Conservation (phyloP, 371 early-diverging fungal genomes). For the Syncephalis fuscata region DNA sequence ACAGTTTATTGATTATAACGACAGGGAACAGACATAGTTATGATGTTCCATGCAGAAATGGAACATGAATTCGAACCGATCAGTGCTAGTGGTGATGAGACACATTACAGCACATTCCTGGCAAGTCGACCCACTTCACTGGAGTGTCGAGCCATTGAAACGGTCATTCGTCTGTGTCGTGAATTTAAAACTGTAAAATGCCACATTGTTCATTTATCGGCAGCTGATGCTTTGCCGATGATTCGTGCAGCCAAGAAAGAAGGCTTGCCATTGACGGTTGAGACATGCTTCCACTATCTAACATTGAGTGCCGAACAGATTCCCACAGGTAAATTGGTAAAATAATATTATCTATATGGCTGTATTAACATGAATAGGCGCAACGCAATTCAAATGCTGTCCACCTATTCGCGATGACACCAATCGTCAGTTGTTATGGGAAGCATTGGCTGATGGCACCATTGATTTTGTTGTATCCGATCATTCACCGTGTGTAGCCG, state of each 20-base stretch:
- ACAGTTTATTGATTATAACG: not conserved
- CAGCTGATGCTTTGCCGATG: constrained; percentile 52
- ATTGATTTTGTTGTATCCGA: constrained; percentile 73
- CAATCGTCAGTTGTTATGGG: constrained; percentile 58
- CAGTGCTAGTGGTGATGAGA: constrained; percentile 15
- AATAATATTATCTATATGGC: too few relatives aligned
- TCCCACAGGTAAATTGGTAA: constrained; percentile 27
- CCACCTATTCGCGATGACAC: constrained; percentile 62
- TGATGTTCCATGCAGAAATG: constrained; percentile 74
- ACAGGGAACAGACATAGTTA: constrained; percentile 18
- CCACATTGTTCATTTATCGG: constrained; percentile 68
- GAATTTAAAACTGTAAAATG: constrained; percentile 49
- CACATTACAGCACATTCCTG: constrained; percentile 45
- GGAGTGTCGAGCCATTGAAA: constrained; percentile 54
- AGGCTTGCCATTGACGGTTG: constrained; percentile 55
- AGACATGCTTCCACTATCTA: constrained; percentile 72
- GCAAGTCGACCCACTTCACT: constrained; percentile 47
- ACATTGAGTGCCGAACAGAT: constrained; percentile 49
- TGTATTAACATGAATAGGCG: constrained; percentile 9
- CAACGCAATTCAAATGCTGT: constrained; percentile 72
- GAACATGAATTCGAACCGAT: constrained; percentile 17
- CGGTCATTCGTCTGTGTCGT: constrained; percentile 46
- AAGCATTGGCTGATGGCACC: constrained; percentile 53
- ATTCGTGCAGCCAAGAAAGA: constrained; percentile 53
- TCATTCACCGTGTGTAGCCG: constrained; percentile 68